Base-by-base conservation (phyloP, 2,329 filamentous ascomycete species). In the Pseudocercospora pini-densiflorae region DNA sequence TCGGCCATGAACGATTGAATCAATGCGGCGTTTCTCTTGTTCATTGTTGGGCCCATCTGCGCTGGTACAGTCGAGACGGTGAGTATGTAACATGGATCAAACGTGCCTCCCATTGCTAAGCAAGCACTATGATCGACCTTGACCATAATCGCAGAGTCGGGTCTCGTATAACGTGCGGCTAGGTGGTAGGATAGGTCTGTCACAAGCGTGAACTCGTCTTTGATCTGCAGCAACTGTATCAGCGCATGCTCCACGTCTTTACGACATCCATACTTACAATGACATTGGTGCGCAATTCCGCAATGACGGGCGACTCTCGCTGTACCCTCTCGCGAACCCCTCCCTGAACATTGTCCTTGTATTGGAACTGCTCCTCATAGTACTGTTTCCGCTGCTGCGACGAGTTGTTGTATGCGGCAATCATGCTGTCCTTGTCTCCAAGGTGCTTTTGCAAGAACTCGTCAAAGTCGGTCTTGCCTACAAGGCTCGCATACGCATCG, bases 31-130 rank as follows among this genome's bases (percentile, higher is more conserved):
- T 94, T 95, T 68, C 92, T 88, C 77, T 91, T 91, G 80, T 97
- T 97, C 61, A 88, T 92, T 3, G 88, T 86, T 0, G 91, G 87
- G 67, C 90, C 89, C 64, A 95, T 81, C 70, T 92, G 86, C 10
- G 84, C 84, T 0, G 90, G 85, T 9, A 95, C 83, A 0, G 92
- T 89, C 40, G 86, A 89, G 66, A 97, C 86, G 36, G 88, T 90
- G 74, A 97, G 83, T 66, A 89, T 86, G 75, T 97, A 97, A 21
- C 92, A 91, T 3, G 92, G 90, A 59, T 93, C 90, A 69, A 92
- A 90, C 5, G 88, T 89, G 40, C 89, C 91, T 1, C 88, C 91
- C 67, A 94, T 90, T 63, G 92, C 82, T 72, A 97, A 86, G 74
- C 90, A 92, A 14, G 87, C 86, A 27, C 90, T 89, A 74, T 95